Evolutionary conservation across 306 rosid genomes (phyloP).

Genomic region (Castanea mollissima): DNA sequence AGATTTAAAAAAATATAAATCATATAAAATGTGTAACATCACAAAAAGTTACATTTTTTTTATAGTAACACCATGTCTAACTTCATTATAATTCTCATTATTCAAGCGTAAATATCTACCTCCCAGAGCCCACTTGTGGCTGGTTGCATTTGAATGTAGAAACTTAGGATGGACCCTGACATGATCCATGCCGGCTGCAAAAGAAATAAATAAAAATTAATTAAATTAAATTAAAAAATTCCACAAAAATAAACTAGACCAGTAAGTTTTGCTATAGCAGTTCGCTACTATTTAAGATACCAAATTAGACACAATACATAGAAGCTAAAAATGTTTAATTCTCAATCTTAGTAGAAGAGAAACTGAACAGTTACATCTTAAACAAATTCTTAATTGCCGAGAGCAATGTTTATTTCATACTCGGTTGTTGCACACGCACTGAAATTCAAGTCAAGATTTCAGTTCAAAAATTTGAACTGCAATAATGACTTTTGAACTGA

Average conservation of each 20-base stretch:
- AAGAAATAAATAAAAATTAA: background rate
- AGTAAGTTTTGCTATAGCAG: background rate
- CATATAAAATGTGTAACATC: too few relatives aligned
- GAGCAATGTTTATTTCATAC: too few relatives aligned
- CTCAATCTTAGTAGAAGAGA: background rate
- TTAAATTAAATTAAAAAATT: background rate
- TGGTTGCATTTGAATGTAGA: constrained; percentile 97
- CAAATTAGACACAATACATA: background rate
- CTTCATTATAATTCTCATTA: too few relatives aligned
- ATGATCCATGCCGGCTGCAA: constrained; percentile 86
- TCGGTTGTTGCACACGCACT: too few relatives aligned
- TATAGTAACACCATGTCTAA: too few relatives aligned
- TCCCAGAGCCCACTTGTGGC: constrained; percentile 99
- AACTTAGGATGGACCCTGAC: constrained; percentile 97
- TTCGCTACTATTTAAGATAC: background rate
- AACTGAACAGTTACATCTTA: too few relatives aligned
- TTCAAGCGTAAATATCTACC: constrained; percentile 36
- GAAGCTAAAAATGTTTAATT: background rate
- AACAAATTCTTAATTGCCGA: too few relatives aligned
- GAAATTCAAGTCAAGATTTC: too few relatives aligned
- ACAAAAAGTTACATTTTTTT: too few relatives aligned
- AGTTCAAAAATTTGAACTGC: too few relatives aligned
- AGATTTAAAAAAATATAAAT: too few relatives aligned
- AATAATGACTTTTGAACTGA: too few relatives aligned
- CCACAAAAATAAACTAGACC: background rate